Evolutionary conservation across 257 asterid genomes (phyloP), one percentile per base, ranked within the genome.

Genomic region (Petrea volubilis): DNA sequence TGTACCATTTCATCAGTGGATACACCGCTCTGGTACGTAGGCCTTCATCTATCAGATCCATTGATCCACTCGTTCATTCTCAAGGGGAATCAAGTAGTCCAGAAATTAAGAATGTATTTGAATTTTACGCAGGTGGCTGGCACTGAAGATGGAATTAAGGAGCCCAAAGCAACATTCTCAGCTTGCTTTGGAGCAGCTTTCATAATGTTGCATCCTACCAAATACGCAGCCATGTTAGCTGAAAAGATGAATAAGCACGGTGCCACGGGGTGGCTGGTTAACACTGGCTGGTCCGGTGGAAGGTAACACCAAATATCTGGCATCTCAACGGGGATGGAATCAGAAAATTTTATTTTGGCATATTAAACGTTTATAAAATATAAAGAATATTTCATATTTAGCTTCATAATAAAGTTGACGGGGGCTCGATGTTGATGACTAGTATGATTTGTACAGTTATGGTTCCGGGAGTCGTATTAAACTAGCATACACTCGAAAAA

Each of bases 211-310:
- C 99, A 95, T 66, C 99, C 99, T 0, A 88, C 98, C 20, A 88
- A 92, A 70, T 95, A 95, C 31, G 99, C 99, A 12, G 99, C 95
- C 70, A 92, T 95, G 98, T 63, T 95, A 65, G 96, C 99, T 24
- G 84, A 76, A 58, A 95, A 92, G 81, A 95, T 95, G 98, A 83
- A 81, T 67, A 82, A 85, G 78, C 98, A 92, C 3, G 98, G 96
- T 36, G 97, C 99, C 60, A 95, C 98, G 0, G 99, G 95, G 38
- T 95, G 99, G 99, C 97, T 95, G n/a, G 99, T 95, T 41, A 95
- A 95, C 81, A 95, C 99, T 2, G 99, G 99, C 57, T 95, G 98
- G 99, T 95, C 99, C 0, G 98, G 96, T 36, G 99, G 99, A 81
- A 88, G 99, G 95, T 93, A 47, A n/a, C n/a, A n/a, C n/a, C n/a